Percentiles rank a stretch among this genome's conserved stretches.
These are phyloP conservation scores for Copromyces sp. DNA, from an alignment of 495 filamentous ascomycete genomes.

Conservation along the genomic window DNA sequence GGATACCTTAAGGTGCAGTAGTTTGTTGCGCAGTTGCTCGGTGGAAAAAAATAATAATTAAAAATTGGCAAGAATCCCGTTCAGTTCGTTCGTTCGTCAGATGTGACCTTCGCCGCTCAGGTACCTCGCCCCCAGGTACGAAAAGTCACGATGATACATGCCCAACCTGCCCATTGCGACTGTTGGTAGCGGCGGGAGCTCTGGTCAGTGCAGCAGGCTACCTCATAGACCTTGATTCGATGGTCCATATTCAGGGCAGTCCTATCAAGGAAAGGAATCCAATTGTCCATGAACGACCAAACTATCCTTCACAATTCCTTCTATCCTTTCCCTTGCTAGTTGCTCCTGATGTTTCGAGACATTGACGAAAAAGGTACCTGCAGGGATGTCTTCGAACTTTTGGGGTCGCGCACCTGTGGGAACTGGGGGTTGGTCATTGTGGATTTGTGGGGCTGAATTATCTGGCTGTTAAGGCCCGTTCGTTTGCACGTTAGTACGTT, in stretches of 20 bases:
- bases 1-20: neutral
- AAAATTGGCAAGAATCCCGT: neutral
- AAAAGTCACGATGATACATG: neutral
- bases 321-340: neutral
- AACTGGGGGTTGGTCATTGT: neutral
- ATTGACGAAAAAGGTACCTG: neutral
- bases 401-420: neutral
- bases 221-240: neutral
- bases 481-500: too few relatives aligned
- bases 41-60: neutral
- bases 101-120: conserved; percentile 1
- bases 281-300: neutral
- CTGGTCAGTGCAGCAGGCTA: neutral
- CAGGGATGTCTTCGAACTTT: neutral
- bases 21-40: neutral
- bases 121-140: neutral
- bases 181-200: neutral
- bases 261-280: neutral
- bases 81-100: neutral
- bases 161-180: neutral
- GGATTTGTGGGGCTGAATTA: neutral
- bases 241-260: neutral
- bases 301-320: neutral
- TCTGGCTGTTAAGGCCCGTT: neutral
- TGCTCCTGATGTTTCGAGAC: neutral